Conservation (phyloP, 345 rosid genomes). For the Brassica nigra region DNA sequence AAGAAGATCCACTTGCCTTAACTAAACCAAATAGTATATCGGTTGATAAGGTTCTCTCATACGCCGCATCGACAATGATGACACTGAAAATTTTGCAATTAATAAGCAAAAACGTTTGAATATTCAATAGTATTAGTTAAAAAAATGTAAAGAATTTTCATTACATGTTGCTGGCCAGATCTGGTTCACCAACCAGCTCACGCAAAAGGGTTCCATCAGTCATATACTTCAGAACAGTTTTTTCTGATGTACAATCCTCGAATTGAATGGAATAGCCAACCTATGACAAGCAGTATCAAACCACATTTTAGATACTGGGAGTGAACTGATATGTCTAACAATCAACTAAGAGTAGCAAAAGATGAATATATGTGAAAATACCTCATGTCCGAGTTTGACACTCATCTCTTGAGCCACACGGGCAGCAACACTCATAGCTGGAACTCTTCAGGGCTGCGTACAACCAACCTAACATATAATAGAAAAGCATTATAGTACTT, state of each 20-base stretch:
- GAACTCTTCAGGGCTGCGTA: conserved; percentile 97
- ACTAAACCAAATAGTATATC: conserved; percentile 94
- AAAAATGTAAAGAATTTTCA: neutral
- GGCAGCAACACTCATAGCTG: conserved; percentile 99
- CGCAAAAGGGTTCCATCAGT: conserved; percentile 96
- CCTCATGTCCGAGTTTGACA: conserved; percentile 98
- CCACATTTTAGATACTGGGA: conserved; percentile 12
- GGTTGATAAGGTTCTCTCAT: conserved; percentile 97
- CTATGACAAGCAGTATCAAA: conserved; percentile 42
- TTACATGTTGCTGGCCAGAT: conserved; percentile 84
- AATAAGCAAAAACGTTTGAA: conserved; percentile 21
- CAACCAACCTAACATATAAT: conserved; percentile 70
- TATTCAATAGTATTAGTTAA: neutral
- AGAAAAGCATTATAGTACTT: conserved; percentile 2
- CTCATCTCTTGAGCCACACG: conserved; percentile 99
- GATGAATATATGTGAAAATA: conserved; percentile 19
- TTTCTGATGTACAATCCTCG: conserved; percentile 98
- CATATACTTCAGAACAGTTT: conserved; percentile 90
- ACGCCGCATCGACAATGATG: conserved; percentile 97
- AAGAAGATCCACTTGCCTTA: conserved; percentile 58
- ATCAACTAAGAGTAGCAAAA: conserved; percentile 15
- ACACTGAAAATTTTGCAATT: conserved; percentile 54
- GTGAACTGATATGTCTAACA: neutral
- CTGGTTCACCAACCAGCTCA: conserved; percentile 94
- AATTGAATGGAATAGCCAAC: conserved; percentile 97